phyloP scores from a whole-genome alignment of 2,329 filamentous ascomycete genomes.

The Pestalotiopsis sp. region DNA sequence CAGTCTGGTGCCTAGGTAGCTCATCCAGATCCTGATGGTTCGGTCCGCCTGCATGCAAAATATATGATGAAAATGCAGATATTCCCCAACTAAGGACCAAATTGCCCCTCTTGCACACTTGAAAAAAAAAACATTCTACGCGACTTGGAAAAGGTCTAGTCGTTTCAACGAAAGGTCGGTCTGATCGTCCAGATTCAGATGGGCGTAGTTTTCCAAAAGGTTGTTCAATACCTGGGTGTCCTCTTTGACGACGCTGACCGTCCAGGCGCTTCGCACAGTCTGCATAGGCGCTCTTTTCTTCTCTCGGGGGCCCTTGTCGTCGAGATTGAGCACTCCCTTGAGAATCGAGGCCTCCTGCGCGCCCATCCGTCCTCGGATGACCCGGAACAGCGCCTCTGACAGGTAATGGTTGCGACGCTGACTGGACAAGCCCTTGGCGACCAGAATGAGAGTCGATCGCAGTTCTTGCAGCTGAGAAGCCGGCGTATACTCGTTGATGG shows the following conservation, averaged over 20 bases:
- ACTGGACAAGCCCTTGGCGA: conserved; percentile 31
- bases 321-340: background rate
- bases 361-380: conserved; percentile 34
- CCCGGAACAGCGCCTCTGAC: conserved; percentile 31
- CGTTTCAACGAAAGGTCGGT: background rate
- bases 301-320: background rate
- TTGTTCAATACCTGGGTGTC: conserved; percentile 1
- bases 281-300: conserved; percentile 1
- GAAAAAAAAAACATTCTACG: background rate
- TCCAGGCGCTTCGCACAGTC: conserved; percentile 8
- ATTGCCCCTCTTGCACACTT: background rate
- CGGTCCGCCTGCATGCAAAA: too few relatives aligned
- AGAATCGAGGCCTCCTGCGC: conserved; percentile 4
- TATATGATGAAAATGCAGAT: background rate
- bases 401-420: conserved; percentile 36
- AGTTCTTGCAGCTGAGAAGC: conserved; percentile 22
- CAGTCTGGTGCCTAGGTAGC: too few relatives aligned
- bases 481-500: conserved; percentile 20
- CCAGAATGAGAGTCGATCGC: conserved; percentile 34
- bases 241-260: conserved; percentile 1
- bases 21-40: too few relatives aligned
- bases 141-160: background rate
- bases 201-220: conserved; percentile 9
- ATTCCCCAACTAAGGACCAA: background rate
- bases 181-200: conserved; percentile 1